phyloP scores from a whole-genome alignment of 1,284 basidiomycete genomes.

The Meira miltonrushii region DNA sequence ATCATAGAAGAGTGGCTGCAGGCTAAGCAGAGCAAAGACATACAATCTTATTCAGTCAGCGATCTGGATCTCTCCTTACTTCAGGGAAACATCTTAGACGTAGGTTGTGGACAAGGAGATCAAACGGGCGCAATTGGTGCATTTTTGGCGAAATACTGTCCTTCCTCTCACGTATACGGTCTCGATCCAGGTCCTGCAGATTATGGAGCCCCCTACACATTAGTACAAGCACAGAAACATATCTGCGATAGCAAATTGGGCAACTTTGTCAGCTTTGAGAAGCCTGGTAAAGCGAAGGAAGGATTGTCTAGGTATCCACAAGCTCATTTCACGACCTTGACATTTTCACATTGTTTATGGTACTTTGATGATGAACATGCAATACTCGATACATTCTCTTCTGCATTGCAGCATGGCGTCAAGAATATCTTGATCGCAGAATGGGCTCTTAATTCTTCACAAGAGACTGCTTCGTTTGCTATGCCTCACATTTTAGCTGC shows the following conservation, averaged over 20 bases:
- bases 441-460: neutral
- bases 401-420: neutral
- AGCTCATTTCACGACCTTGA: neutral
- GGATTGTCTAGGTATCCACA: neutral
- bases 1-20: neutral
- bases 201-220: neutral
- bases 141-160: neutral
- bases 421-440: slow-evolving; percentile 1
- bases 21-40: neutral
- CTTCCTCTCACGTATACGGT: neutral
- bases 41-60: too few species aligned
- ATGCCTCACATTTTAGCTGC: neutral
- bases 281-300: neutral
- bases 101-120: slow-evolving; percentile 7
- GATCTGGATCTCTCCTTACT: neutral
- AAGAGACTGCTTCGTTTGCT: too few species aligned
- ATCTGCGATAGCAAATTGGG: neutral
- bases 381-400: neutral
- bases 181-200: slow-evolving; percentile 1
- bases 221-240: neutral
- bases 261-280: neutral
- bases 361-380: neutral
- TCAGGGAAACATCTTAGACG: neutral
- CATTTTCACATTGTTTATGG: neutral
- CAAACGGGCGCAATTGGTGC: slow-evolving; percentile 4